Evolutionary conservation across 768 basidiomycete genomes (phyloP).

Genomic region (Pisolithus tinctorius): DNA sequence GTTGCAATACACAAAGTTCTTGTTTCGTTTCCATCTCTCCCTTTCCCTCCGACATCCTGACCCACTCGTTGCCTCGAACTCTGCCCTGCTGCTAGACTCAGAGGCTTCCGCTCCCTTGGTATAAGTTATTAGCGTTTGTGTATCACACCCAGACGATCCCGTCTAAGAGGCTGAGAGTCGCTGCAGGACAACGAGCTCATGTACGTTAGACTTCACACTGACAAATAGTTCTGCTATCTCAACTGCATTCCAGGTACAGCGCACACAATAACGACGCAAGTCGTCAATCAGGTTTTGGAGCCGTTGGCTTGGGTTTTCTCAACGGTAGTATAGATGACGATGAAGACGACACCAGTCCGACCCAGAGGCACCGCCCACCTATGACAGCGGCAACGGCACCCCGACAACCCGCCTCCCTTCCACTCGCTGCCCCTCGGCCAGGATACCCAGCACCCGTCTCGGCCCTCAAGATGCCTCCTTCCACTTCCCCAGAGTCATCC

Average conservation of each 20-base stretch:
- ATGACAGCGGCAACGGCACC: constrained; percentile 28
- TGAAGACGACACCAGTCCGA: constrained; percentile 19
- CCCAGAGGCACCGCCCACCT: constrained; percentile 22
- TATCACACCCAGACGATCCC: not conserved
- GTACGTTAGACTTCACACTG: constrained; percentile 10
- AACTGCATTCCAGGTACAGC: constrained; percentile 50
- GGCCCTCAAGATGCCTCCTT: constrained; percentile 49
- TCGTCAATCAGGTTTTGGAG: constrained; percentile 49
- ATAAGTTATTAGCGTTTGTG: constrained; percentile 8
- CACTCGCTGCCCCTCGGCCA: constrained; percentile 64
- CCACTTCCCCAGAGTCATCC: constrained; percentile 26
- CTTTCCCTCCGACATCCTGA: not conserved
- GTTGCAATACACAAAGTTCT: not conserved
- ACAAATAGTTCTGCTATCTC: constrained; percentile 38
- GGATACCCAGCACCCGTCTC: constrained; percentile 69
- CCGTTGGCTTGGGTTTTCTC: constrained; percentile 43
- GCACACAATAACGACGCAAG: constrained; percentile 39
- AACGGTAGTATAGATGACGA: constrained; percentile 38
- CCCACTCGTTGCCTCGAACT: constrained; percentile 16
- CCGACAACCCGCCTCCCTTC: constrained; percentile 26
- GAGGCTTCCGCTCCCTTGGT: constrained; percentile 27
- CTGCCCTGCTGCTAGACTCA: constrained; percentile 6
- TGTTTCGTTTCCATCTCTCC: not conserved
- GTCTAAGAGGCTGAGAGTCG: not conserved
- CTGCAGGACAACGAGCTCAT: not conserved